These are phyloP conservation scores for Pharus latifolius DNA, from an alignment of 176 grass and related monocot species.

Conservation along the genomic window DNA sequence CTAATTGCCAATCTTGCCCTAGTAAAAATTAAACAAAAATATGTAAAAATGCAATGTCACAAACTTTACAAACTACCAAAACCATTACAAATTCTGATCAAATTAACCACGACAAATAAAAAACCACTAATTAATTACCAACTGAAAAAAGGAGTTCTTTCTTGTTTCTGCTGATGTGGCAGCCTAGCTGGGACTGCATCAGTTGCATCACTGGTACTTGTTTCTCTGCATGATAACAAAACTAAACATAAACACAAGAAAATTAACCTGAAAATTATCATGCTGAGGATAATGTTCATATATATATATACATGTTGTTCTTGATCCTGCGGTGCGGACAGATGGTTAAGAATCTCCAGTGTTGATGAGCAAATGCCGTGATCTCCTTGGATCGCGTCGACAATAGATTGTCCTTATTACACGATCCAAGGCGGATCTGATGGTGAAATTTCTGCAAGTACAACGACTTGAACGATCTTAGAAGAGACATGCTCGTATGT, in stretches of 20 bases:
- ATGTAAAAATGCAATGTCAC: too few relatives aligned
- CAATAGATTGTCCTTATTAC: too few relatives aligned
- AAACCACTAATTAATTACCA: conserved; percentile 23
- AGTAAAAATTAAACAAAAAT: neutral
- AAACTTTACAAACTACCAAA: neutral
- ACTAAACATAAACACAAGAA: neutral
- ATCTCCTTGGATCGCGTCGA: too few relatives aligned
- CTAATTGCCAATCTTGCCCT: conserved; percentile 52
- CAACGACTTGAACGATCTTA: conserved; percentile 15
- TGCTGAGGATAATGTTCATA: neutral
- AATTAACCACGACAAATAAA: neutral
- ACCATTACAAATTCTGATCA: neutral
- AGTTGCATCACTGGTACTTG: neutral
- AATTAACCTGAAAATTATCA: too few relatives aligned
- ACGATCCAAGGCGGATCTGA: neutral
- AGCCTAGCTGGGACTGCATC: neutral
- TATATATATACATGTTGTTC: neutral
- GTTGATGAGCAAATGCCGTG: too few relatives aligned
- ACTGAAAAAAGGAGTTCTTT: conserved; percentile 24
- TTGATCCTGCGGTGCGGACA: neutral
- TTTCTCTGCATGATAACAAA: neutral
- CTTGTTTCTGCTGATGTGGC: neutral
- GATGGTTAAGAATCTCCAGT: neutral
- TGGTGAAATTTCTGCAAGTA: conserved; percentile 8
- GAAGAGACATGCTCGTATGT: conserved; percentile 7